Conservation (phyloP, 352 stramenopile species). For the Phytopythium montanum region DNA sequence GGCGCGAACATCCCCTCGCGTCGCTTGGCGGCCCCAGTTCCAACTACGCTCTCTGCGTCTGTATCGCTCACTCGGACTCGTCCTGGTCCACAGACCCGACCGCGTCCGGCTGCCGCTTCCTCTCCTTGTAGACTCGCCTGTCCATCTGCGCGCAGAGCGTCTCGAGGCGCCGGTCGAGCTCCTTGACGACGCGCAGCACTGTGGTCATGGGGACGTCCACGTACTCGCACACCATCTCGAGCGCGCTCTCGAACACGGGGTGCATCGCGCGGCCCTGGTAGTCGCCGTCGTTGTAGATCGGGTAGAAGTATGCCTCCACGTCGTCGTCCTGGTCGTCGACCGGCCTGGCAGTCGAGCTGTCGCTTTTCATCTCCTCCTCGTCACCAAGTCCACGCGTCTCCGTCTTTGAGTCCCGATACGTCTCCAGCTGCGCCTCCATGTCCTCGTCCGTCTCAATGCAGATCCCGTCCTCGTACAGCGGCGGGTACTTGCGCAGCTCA, state of each 20-base stretch:
- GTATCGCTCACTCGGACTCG: not conserved
- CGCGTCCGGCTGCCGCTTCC: not conserved
- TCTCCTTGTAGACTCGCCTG: not conserved
- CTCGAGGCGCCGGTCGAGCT: slow-evolving; percentile 32
- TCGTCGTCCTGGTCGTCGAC: not conserved
- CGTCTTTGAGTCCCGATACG: not conserved
- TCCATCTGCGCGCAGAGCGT: slow-evolving; percentile 17
- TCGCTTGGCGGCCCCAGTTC: not conserved
- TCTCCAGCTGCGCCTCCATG: slow-evolving; percentile 46
- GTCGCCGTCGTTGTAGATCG: slow-evolving; percentile 19
- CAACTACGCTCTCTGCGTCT: too few relatives aligned
- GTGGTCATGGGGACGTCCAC: slow-evolving; percentile 45
- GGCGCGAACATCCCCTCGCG: not conserved
- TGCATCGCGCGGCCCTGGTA: slow-evolving; percentile 26
- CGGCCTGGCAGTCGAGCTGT: not conserved
- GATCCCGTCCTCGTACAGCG: slow-evolving; percentile 47
- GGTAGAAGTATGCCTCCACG: slow-evolving; percentile 51
- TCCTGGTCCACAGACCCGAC: not conserved
- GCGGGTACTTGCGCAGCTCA: slow-evolving; percentile 40
- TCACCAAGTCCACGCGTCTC: not conserved
- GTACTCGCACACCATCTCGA: slow-evolving; percentile 65
- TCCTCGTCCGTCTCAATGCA: slow-evolving; percentile 41
- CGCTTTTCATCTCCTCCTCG: not conserved
- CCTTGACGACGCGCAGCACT: slow-evolving; percentile 25
- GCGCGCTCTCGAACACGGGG: slow-evolving; percentile 48